Base-by-base conservation (phyloP, 2,329 filamentous ascomycete species). In the Simplicillium aogashimaense region DNA sequence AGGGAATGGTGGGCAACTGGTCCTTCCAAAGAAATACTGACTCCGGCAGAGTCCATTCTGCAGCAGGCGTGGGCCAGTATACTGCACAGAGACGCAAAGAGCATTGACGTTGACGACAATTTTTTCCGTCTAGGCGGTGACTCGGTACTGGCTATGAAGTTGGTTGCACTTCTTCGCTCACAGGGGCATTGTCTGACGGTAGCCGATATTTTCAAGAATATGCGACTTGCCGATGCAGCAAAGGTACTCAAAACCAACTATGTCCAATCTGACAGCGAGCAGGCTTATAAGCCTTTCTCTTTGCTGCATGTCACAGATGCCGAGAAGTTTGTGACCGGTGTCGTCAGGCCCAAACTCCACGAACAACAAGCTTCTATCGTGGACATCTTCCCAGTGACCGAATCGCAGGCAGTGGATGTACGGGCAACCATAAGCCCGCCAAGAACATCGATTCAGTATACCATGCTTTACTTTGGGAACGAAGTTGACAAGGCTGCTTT, bases 51-150 rank as follows among this genome's bases (percentile, higher is more conserved):
- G 15, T 15, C 15, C 11, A 15, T 12, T 7, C 30, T 32, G 5
- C 30, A 15, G 15, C 5, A 32, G 12, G 30, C 30, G 7, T 38
- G 36, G 36, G 14, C 36, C 14, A 15, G 7, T 12, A 18, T 30
- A 7, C 12, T 33, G 29, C 7, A 10, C n/a, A 15, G 31, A 12
- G 31, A 31, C 16, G 9, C 15, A 14, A 14, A 7, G 7, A 34
- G 14, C 12, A 33, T 39, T 9, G 29, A 16, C 9, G 16, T 34
- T 11, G 15, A 32, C 10, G 37, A 39, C 30, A 39, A 33, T 16
- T 39, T 39, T 34, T 39, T 33, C 29, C 29, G 30, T 5, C 29
- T 39, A 3, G 37, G 37, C 2, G 37, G 37, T 9, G 37, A 39
- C 12, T 39, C 37, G 13, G 18, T 39, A 20, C 13, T 20, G 2